A percentile compares a stretch with the other conserved stretches of the same genome.
Conservation (phyloP, 148 eudicot species). For the Oxyria digyna region DNA sequence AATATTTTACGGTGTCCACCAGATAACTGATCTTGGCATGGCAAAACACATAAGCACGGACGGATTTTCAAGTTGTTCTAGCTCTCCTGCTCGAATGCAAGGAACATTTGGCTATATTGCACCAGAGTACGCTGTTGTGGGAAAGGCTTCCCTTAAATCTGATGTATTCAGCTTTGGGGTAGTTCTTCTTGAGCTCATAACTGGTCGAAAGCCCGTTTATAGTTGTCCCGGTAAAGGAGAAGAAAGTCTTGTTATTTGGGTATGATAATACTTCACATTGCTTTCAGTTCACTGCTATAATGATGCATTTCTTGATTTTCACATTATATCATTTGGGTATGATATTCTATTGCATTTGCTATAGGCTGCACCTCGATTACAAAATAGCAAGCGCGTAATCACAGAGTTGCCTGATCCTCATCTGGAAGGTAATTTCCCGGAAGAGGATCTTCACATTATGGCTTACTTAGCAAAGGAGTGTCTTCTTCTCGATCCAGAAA, state of each 20-base stretch:
- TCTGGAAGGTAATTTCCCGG: conserved; percentile 48
- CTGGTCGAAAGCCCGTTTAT: conserved; percentile 72
- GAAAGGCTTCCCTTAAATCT: conserved; percentile 77
- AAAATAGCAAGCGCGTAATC: conserved; percentile 49
- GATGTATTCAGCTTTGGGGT: conserved; percentile 99
- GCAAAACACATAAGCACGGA: conserved; percentile 65
- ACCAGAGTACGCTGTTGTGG: conserved; percentile 85
- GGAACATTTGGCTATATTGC: conserved; percentile 99
- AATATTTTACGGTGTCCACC: conserved; percentile 17
- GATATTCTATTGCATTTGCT: not conserved
- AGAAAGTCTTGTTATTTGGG: conserved; percentile 98
- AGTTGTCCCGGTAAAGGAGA: conserved; percentile 41
- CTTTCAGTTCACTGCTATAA: not conserved
- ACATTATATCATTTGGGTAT: not conserved
- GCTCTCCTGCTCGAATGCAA: conserved; percentile 90
- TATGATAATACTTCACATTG: conserved; percentile 18
- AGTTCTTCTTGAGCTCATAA: conserved; percentile 85
- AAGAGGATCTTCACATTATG: conserved; percentile 83
- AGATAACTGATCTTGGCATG: conserved; percentile 98
- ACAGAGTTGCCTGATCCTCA: conserved; percentile 72
- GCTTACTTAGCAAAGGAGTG: conserved; percentile 98
- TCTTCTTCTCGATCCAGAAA: conserved; percentile 79
- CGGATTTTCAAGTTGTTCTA: conserved; percentile 56
- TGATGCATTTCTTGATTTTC: not conserved
- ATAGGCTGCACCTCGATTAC: conserved; percentile 79